These are phyloP conservation scores for Ogataea saltuana DNA, from an alignment of 805 yeast genomes.

Conservation along the genomic window DNA sequence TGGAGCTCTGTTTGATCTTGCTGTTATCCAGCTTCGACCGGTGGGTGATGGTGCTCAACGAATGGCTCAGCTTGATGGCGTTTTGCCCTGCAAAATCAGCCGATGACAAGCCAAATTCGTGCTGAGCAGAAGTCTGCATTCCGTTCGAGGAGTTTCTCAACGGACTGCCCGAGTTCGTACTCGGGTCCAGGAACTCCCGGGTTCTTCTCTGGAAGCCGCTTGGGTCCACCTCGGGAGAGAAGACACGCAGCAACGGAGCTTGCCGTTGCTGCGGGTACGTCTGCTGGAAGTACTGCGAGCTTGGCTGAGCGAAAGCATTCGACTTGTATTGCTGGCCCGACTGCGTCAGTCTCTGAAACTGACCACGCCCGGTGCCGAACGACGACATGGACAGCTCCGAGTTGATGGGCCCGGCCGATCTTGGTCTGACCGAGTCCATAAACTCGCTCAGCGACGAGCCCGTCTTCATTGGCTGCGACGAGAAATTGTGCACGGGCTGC, in stretches of 20 bases:
- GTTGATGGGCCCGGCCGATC: constrained; percentile 45
- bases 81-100: constrained; percentile 29
- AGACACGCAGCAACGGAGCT: constrained; percentile 26
- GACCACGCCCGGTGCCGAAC: constrained; percentile 4
- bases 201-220: constrained; percentile 24
- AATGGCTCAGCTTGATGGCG: constrained; percentile 32
- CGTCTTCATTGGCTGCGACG: constrained; percentile 10
- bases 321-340: constrained; percentile 16
- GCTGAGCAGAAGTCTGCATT: constrained; percentile 3
- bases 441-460: constrained; percentile 10
- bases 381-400: constrained; percentile 21
- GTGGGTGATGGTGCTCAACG: constrained; percentile 31
- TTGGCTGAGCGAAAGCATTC: constrained; percentile 4
- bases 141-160: constrained; percentile 2
- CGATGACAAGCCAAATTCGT: constrained; percentile 20
- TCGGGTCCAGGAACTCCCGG: constrained; percentile 20
- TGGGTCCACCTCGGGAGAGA: constrained; percentile 33
- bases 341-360: constrained; percentile 9
- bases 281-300: constrained; percentile 14
- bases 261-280: constrained; percentile 8
- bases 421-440: constrained; percentile 39
- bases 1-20: constrained; percentile 16
- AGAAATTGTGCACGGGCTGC: constrained; percentile 17
- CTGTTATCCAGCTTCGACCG: constrained; percentile 27
- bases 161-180: constrained; percentile 8